Conservation (phyloP, 768 basidiomycete genomes). For the Auriscalpium vulgare region DNA sequence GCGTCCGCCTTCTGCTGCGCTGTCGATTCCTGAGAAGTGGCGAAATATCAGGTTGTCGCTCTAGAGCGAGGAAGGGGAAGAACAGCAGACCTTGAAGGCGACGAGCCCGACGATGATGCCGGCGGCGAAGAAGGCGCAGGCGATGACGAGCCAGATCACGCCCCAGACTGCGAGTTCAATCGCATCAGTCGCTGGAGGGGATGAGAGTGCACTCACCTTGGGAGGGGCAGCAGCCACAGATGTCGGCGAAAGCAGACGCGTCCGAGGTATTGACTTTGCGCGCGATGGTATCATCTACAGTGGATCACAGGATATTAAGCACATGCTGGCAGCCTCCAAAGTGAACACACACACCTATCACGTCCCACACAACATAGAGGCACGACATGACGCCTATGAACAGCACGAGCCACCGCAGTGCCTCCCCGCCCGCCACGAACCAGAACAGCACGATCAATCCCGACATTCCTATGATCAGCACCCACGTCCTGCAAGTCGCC, state of each 20-base stretch:
- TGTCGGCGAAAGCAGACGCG: conserved; percentile 74
- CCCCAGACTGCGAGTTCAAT: conserved; percentile 60
- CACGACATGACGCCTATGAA: conserved; percentile 87
- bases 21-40: conserved; percentile 42
- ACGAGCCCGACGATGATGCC: conserved; percentile 74
- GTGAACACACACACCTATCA: conserved; percentile 47
- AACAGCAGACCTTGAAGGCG: conserved; percentile 64
- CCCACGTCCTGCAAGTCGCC: conserved; percentile 56
- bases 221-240: conserved; percentile 82
- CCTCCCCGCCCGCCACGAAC: conserved; percentile 70
- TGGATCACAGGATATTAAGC: not conserved
- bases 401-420: conserved; percentile 72
- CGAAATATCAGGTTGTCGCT: not conserved
- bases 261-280: conserved; percentile 85
- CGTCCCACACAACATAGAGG: conserved; percentile 84
- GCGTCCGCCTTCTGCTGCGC: conserved; percentile 47
- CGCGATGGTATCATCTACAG: conserved; percentile 71
- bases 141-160: conserved; percentile 76
- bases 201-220: conserved; percentile 39
- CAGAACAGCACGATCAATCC: conserved; percentile 77
- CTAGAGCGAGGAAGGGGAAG: not conserved
- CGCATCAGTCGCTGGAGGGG: not conserved
- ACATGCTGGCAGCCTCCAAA: not conserved
- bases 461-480: conserved; percentile 69
- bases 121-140: conserved; percentile 64